Base-by-base conservation (phyloP, 306 rosid species). In the Malus asiatica region DNA sequence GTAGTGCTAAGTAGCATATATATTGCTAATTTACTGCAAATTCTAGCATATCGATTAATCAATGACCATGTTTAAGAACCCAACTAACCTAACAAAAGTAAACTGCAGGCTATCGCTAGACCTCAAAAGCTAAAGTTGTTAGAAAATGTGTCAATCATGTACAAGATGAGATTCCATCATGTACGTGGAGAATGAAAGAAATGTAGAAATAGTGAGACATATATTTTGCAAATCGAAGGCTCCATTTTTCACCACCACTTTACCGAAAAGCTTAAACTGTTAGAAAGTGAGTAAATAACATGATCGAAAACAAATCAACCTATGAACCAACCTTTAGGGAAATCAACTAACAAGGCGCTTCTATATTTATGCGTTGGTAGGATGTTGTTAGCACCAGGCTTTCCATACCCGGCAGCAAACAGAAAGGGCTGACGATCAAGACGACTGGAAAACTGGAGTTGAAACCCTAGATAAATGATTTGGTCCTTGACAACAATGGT, bases 381-480 rank as follows among this genome's bases (percentile, higher is more conserved):
- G 30, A 66, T 66, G 15, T 19, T 66, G 53, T 65, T 30, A 23
- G 23, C 29, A 40, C 11, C 71, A 11, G 71, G 71, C 20, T 66
- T 66, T 40, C 71, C 71, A 19, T 4, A 3, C 16, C 81, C 81
- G 30, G 5, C 7, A 8, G 77, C 76, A 7, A 70, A 30, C 22
- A 78, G 20, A 63, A 78, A 40, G 19, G 71, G 71, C 20, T 71
- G 29, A 61, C 1, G 32, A 51, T 19, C 44, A 0, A 71, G 27
- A 48, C 57, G 67, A 2, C 25, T 10, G 8, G 65, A 1, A 35
- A 70, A 61, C 4, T 71, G 44, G 38, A 78, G 76, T 61, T 78
- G 77, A 73, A 78, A 78, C 22, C 72, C 81, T 32, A 78, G 27
- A 71, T 78, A 78, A 40, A 78, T 30, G 2, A 46, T 0, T 7